Evolutionary conservation across 2,329 filamentous ascomycete genomes (phyloP).

Genomic region (Rhynchosporium graminicola): DNA sequence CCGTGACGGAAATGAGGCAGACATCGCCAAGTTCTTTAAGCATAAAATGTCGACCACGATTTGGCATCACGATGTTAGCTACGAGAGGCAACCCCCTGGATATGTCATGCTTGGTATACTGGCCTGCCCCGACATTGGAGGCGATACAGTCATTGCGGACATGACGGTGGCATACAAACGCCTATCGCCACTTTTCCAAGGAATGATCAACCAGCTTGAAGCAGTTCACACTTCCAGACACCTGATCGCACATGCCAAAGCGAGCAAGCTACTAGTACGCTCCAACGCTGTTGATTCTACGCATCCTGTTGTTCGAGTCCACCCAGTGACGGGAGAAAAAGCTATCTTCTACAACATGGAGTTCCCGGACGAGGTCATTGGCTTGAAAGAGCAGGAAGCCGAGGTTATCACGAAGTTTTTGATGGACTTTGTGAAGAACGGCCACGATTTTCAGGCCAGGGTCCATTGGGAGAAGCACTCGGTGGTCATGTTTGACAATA

Average conservation of each 20-base stretch:
- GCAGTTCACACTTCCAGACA: conserved; percentile 63
- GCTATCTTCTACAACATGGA: conserved; percentile 69
- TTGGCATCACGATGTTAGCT: conserved; percentile 72
- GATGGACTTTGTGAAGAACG: conserved; percentile 64
- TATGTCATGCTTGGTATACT: conserved; percentile 61
- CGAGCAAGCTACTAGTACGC: conserved; percentile 62
- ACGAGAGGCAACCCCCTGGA: conserved; percentile 69
- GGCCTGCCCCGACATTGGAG: conserved; percentile 57
- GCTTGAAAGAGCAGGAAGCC: conserved; percentile 67
- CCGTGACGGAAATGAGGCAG: conserved; percentile 59
- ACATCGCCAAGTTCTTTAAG: conserved; percentile 61
- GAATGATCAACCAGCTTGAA: conserved; percentile 55
- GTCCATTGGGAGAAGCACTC: conserved; percentile 63
- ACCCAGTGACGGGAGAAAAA: conserved; percentile 74
- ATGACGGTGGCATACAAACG: conserved; percentile 64
- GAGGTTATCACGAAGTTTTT: conserved; percentile 66
- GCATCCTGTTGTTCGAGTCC: conserved; percentile 69
- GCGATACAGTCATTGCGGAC: conserved; percentile 72
- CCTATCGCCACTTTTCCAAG: conserved; percentile 41
- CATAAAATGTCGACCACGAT: conserved; percentile 63
- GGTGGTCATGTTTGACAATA: conserved; percentile 53
- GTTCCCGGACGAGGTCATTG: conserved; percentile 67
- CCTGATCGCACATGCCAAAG: conserved; percentile 55
- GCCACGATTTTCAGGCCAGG: conserved; percentile 70
- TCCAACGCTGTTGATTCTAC: conserved; percentile 61